Evolutionary conservation across 306 rosid genomes (phyloP).

Genomic region (Leucaena leucocephala): DNA sequence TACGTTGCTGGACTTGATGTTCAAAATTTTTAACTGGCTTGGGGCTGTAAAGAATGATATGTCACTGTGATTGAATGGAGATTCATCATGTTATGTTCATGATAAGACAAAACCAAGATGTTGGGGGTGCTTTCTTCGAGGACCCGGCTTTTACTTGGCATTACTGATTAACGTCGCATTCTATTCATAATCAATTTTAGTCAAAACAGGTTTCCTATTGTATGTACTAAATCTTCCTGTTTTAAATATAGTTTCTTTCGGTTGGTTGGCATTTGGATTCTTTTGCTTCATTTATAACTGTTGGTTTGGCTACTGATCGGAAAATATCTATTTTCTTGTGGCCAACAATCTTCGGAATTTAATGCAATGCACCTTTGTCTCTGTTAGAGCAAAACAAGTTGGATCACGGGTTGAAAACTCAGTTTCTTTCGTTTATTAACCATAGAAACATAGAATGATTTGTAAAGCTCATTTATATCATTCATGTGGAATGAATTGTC

Average conservation of each 20-base stretch:
- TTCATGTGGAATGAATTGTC: slow-evolving; percentile 18
- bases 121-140: slow-evolving; percentile 11
- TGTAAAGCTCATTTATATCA: slow-evolving; percentile 19
- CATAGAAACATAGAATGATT: background rate
- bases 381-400: background rate
- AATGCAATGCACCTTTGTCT: slow-evolving; percentile 20
- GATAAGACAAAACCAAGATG: slow-evolving; percentile 10
- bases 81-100: background rate
- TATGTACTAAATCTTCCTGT: background rate
- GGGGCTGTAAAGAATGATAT: no score
- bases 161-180: background rate
- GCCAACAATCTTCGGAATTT: slow-evolving; percentile 30
- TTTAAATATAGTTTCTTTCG: background rate
- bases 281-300: slow-evolving; percentile 24
- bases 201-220: background rate
- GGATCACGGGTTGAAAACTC: slow-evolving; percentile 39
- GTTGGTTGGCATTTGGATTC: background rate
- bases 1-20: slow-evolving; percentile 22
- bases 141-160: slow-evolving; percentile 1
- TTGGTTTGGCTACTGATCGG: slow-evolving; percentile 8
- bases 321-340: slow-evolving; percentile 37
- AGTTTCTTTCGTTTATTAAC: slow-evolving; percentile 19
- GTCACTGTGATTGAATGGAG: background rate
- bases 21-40: slow-evolving; percentile 5
- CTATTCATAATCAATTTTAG: background rate